Percentiles rank a stretch among this genome's conserved stretches.
phyloP scores from a whole-genome alignment of 2,329 filamentous ascomycete genomes.

The Epichloe coenophiala region DNA sequence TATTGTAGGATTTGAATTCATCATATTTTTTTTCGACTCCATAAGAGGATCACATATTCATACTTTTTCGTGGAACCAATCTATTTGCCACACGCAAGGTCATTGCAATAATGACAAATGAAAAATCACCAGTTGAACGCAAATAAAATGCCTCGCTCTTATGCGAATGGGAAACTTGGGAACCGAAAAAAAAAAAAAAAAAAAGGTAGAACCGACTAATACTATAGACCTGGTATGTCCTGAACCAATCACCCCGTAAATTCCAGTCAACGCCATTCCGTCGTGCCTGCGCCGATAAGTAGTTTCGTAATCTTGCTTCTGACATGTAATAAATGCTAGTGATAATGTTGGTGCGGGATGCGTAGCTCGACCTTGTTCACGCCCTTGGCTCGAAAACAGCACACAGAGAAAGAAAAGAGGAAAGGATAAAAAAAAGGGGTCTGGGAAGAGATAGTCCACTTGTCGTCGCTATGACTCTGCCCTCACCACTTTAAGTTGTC shows the following conservation, averaged over 20 bases:
- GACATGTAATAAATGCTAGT: not conserved
- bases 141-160: not conserved
- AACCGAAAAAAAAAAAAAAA: not conserved
- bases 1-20: not conserved
- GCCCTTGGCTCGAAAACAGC: not conserved
- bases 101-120: not conserved
- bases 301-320: not conserved
- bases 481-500: conserved; percentile 26
- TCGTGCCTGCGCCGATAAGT: not conserved
- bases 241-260: not conserved
- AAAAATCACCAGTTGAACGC: not conserved
- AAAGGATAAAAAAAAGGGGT: too few relatives aligned
- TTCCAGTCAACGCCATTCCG: not conserved
- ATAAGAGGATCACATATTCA: too few relatives aligned
- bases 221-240: not conserved
- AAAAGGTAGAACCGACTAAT: not conserved
- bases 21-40: too few relatives aligned
- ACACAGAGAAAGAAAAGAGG: not conserved
- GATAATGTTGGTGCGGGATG: not conserved
- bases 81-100: not conserved
- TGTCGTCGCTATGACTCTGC: not conserved
- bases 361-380: not conserved
- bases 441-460: not conserved
- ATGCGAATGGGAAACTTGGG: not conserved
- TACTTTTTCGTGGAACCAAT: too few relatives aligned